Evolutionary conservation across 2,329 filamentous ascomycete species (phyloP), one percentile per base, ranked within the genome.

Genomic region (Alternaria infectoria): DNA sequence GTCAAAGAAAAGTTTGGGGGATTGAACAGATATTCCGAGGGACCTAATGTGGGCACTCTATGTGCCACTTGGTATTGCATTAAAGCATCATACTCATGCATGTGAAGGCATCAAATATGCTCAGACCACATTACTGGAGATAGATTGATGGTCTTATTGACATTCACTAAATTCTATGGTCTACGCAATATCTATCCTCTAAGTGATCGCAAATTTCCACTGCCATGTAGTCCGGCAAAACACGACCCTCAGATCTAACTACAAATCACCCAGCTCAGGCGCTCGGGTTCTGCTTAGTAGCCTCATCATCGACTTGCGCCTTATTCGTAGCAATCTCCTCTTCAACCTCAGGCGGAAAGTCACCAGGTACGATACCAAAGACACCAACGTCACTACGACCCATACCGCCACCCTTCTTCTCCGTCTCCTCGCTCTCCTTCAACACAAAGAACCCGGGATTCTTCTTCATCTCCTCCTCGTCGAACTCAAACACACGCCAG

Each of bases 401-500:
- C 77, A 88, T 81, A 1, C 85, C 86, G 5, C 86, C 86, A 1
- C 80, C 80, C 8, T 73, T 77, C 61, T 76, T 76, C 61, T 77
- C 78, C 8, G 84, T 87, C 69, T 79, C 76, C 47, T 84, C 81
- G 73, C 84, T 84, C 75, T 90, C 86, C 57, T 70, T 77, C 81
- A 80, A 51, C 21, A 74, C 58, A 71, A 54, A 79, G 80, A 57
- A 71, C 32, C 72, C 73, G 56, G 69, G 71, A 12, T 80, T 84
- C 67, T 79, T 77, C 54, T 82, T 79, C 73, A 84, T 83, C 72
- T 87, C 83, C 4, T 74, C 78, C 6, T 78, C 77, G 3, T 77
- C 82, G 67, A 88, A 88, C 17, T 87, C 83, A 69, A 90, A 91
- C 28, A 90, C 80, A 12, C 89, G 84, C 75, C 88, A 91, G 70